phyloP scores from a whole-genome alignment of 345 rosid genomes.

The Brassica incana region DNA sequence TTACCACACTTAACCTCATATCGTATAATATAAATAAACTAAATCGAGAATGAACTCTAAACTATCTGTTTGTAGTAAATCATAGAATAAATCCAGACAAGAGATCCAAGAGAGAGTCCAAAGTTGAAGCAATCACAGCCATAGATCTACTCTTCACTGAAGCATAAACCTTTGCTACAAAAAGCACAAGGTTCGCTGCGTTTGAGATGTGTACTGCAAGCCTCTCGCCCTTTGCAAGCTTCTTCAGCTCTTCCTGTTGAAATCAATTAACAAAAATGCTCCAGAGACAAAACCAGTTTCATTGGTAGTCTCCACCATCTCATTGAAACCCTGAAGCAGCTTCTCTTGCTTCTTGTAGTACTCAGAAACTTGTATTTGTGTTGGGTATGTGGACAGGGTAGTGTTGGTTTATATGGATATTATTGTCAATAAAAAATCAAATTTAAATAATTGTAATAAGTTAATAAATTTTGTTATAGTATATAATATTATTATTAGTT shows the following conservation, averaged over 20 bases:
- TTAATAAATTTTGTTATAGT: neutral
- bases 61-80: neutral
- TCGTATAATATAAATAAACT: too few species aligned
- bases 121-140: conserved; percentile 83
- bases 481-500: too few species aligned
- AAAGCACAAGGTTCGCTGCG: conserved; percentile 60
- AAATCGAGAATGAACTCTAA: too few species aligned
- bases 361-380: conserved; percentile 48
- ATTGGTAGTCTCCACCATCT: too few species aligned
- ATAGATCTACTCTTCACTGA: conserved; percentile 67
- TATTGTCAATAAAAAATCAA: neutral
- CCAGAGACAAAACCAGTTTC: too few species aligned
- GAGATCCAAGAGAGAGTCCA: conserved; percentile 82
- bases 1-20: too few species aligned
- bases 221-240: conserved; percentile 53
- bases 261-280: too few species aligned
- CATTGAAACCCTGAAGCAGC: too few species aligned
- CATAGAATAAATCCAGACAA: conserved; percentile 52
- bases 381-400: conserved; percentile 36
- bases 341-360: too few species aligned
- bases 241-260: neutral
- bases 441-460: neutral
- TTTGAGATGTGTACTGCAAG: conserved; percentile 64
- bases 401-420: neutral
- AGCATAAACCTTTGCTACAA: conserved; percentile 70